Evolutionary conservation across 768 basidiomycete species (phyloP), one percentile per base, ranked within the genome.

Genomic region (Tremella fuciformis): DNA sequence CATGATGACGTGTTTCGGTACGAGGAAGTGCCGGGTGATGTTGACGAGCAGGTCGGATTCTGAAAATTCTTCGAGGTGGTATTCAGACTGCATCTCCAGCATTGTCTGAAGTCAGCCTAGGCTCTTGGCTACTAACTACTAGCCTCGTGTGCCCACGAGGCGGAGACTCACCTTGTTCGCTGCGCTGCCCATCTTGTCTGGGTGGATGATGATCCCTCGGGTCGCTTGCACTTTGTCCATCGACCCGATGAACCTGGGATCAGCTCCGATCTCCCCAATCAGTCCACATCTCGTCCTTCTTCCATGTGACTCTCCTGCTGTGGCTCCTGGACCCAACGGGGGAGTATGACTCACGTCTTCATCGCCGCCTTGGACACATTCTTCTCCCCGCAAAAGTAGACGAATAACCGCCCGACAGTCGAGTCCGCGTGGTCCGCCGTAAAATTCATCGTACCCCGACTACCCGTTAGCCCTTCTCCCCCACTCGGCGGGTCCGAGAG

Each of bases 351-450:
- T 55, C 76, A 96, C 94, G 91, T 94, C 80, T 92, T 82, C 91
- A 98, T 97, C 2, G 92, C 91, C 78, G 96, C 94, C 44, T 98
- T 91, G 59, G 92, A 90, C 7, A 98, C 96, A 70, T 89, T 91
- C 76, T 81, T 84, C 78, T 98, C 96, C 47, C 93, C 91, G n/a
- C 91, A 86, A 78, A 94, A 99, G 77, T 89, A 97, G 18, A 98
- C 81, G 68, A 89, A 98, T 69, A 99, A 89, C 76, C 89, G 87
- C 68, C 91, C 86, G 8, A 79, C 77, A 22, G 84, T 80, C 65
- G 88, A 86, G 13, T 80, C 79, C 58, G 80, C 80, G 15, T 85
- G 84, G 64, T 87, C 86, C 11, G 91, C 91, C 77, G 86, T 90
- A 81, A 97, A 98, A 76, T 90, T 90, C 69, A 99, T 83, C 64